phyloP scores from a whole-genome alignment of 768 basidiomycete genomes.

The Termitomyces sp. region DNA sequence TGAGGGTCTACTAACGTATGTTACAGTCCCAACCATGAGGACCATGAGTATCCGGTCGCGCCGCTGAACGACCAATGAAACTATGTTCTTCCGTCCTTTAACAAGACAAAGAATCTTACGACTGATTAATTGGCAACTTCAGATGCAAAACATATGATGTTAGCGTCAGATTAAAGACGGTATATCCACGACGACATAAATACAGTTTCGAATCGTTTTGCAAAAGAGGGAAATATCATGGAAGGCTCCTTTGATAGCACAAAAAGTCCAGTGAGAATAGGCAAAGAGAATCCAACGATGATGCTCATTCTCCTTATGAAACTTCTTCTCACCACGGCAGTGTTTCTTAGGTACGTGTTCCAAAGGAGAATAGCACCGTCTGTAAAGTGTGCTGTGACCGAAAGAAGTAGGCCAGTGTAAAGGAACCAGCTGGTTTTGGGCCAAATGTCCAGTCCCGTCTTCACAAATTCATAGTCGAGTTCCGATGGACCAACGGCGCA shows the following conservation, averaged over 20 bases:
- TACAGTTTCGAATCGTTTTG: constrained; percentile 48
- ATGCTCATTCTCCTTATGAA: constrained; percentile 25
- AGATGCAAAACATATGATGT: not conserved
- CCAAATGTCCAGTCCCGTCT: constrained; percentile 61
- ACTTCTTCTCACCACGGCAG: constrained; percentile 14
- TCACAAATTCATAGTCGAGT: constrained; percentile 82
- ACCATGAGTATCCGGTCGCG: constrained; percentile 59
- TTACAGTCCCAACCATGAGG: constrained; percentile 58
- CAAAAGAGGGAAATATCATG: constrained; percentile 50
- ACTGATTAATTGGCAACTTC: not conserved
- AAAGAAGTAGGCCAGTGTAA: constrained; percentile 59
- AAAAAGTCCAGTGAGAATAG: constrained; percentile 56
- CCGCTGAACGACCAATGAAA: constrained; percentile 1
- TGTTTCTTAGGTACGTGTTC: constrained; percentile 41
- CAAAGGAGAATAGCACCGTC: constrained; percentile 59
- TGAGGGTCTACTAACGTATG: constrained; percentile 1
- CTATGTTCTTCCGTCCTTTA: not conserved
- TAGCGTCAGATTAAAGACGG: constrained; percentile 28
- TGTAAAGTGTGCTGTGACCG: constrained; percentile 55
- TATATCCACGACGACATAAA: constrained; percentile 47
- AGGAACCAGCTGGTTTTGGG: constrained; percentile 59
- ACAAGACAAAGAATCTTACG: not conserved
- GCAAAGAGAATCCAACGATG: constrained; percentile 37
- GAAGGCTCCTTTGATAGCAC: constrained; percentile 54
- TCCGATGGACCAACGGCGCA: constrained; percentile 66